Base-by-base conservation (phyloP, 345 rosid genomes). In the Brassica incana region DNA sequence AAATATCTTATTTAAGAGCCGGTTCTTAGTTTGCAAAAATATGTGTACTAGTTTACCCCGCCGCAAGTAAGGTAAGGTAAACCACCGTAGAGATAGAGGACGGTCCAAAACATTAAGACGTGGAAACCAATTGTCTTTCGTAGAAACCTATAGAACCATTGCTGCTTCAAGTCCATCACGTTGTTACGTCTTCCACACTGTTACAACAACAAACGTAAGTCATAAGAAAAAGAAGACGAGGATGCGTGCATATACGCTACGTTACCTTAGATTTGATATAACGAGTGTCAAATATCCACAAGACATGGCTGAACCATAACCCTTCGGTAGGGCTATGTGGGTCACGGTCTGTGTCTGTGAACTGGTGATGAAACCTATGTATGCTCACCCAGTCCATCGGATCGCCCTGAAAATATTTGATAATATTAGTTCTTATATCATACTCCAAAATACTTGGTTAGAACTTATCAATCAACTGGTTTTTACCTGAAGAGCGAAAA, bases 361-460 rank as follows among this genome's bases (percentile, higher is more conserved):
- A 90, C 78, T 88, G 87, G 79, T 94, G 97, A 65, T 94, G 97
- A 63, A 88, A 88, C 79, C 98, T 88, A 71, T 94, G 98, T 12
- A 90, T 88, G 85, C 98, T 92, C 58, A 90, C 97, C 97, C 97
- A 94, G 70, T 88, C 92, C 73, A 89, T 84, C 56, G 98, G 98
- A 65, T 85, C 83, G 14, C 79, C 87, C 84, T 77, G 60, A 16
- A 56, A 1, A 45, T 45, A 4, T 45, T 45, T 3, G 48, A 10
- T 40, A 11, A 10, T 43, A 3, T 43, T 10, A 3, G 10, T 8
- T 40, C 14, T 43, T 3, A 43, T 43, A 43, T 43, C 50, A 43
- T 43, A 43, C n/a, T 40, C 12, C 12, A 8, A 38, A 8, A 38
- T 38, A 30, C 7, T 6, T 12, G 6, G 23, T 10, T 27, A 25